Base-by-base conservation (phyloP, 163 green algal species). In the Picocystis sp. region DNA sequence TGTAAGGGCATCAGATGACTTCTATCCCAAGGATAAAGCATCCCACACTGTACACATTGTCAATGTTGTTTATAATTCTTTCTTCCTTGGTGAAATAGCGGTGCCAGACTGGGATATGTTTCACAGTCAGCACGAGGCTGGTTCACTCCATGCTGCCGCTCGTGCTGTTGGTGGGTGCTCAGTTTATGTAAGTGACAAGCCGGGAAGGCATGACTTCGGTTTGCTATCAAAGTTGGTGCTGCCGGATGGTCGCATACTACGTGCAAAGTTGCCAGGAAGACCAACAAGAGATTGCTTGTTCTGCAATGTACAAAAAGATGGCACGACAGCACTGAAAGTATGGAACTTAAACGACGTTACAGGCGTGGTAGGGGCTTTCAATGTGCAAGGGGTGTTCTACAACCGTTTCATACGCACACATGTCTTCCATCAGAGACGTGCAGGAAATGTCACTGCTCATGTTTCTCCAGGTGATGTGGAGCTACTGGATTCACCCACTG, bases 101-200 rank as follows among this genome's bases (percentile, higher is more conserved):
- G 69, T 91, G 58, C 86, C 89, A 2, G 89, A 98, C 69, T 98
- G 84, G 84, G 89, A 97, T 78, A 98, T 97, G 86, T 95, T 95
- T 43, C 62, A 68, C 22, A 56, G 22, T 53, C 24, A 52, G 9
- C 71, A 81, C 54, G 49, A 48, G n/a, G 67, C 64, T 1, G 69
- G 63, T 1, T n/a, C 59, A 13, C 66, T 84, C 43, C 83, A 93
- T 55, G 87, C 79, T 8, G 70, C 73, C 13, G 87, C 87, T 11
- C 68, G 88, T 14, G 82, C 81, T 0, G 71, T 93, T 13, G 81
- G 70, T 42, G 86, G 86, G 22, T 81, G 80, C 15, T 74, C 80
- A 0, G 79, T 98, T 33, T 98, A 96, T 63, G 84, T 96, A 8
- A 82, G 66, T 22, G 89, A 98, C 67, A 82, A 81, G 52, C 87